Base-by-base conservation (phyloP, 1,284 basidiomycete species). In the Ceratobasidium sp. region DNA sequence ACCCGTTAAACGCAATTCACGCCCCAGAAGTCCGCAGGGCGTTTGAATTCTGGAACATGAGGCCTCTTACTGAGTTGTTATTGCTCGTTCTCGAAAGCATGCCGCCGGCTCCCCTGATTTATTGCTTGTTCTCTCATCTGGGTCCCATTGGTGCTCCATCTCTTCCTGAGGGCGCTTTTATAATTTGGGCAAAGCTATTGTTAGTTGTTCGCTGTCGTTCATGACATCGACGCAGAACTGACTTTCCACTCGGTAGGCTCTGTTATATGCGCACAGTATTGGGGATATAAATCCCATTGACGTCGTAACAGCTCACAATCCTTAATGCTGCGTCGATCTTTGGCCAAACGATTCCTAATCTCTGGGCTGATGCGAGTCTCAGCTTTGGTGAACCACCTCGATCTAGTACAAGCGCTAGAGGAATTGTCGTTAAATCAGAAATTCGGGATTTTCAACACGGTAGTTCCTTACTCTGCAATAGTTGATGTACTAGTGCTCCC, bases 401-500 rank as follows among this genome's bases (percentile, higher is more conserved):
- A 28, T 42, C 51, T 26, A 28, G n/a, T 39, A 23, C 26, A 61
- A 18, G 56, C 10, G 56, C 23, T 42, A 44, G n/a, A 26, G 4
- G 28, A 13, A 5, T 5, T 44, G 28, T 18, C 10, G 12, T 61
- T 20, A 63, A 40, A 77, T 5, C 18, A 77, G 73, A 77, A 77
- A 75, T 66, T 71, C 58, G 81, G 80, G 0, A 63, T 77, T 44
- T 55, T 81, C 42, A 82, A 79, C 44, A 44, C 63, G n/a, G 58
- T 78, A 46, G 56, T 80, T 1, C 67, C 76, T 15, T 67, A 78
- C n/a, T 66, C 77, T 0, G n/a, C 58, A 4, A 63, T 73, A 39
- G 77, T 64, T 18, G 79, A 70, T 1, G 42, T 73, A 15, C 69
- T 82, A 39, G 77, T 77, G 33, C 80, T 82, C 33, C 79, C 79